Percentiles rank a stretch among this genome's conserved stretches.
Conservation (phyloP, 2,329 filamentous ascomycete species). For the Xylaria sp. region DNA sequence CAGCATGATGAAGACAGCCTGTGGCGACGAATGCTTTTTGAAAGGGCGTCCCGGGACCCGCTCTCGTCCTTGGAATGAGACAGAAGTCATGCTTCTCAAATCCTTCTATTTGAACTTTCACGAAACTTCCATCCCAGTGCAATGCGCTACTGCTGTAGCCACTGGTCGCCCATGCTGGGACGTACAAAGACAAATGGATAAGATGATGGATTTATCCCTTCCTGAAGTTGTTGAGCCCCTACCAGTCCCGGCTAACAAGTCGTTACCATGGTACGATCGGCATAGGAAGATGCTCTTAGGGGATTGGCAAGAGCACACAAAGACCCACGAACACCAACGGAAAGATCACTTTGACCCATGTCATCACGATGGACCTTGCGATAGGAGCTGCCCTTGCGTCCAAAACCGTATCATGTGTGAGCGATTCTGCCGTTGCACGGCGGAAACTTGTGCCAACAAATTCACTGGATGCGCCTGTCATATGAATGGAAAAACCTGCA, state of each 20-base stretch:
- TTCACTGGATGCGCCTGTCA: constrained; percentile 75
- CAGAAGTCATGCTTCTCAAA: constrained; percentile 60
- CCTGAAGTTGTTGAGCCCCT: constrained; percentile 45
- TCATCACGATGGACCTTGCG: constrained; percentile 74
- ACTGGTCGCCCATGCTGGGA: constrained; percentile 64
- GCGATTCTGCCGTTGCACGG: constrained; percentile 73
- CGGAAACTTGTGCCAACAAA: constrained; percentile 67
- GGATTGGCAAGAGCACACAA: constrained; percentile 66
- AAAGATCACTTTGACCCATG: constrained; percentile 72
- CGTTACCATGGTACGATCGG: constrained; percentile 66
- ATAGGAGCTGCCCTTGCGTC: constrained; percentile 70
- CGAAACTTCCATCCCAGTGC: constrained; percentile 55
- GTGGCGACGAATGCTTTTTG: constrained; percentile 56
- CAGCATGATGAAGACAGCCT: constrained; percentile 50
- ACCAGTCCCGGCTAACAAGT: constrained; percentile 53
- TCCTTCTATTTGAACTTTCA: constrained; percentile 58
- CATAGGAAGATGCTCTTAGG: constrained; percentile 63
- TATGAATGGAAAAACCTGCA: constrained; percentile 66
- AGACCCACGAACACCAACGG: constrained; percentile 64
- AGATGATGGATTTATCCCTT: constrained; percentile 52
- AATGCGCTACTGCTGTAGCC: constrained; percentile 62
- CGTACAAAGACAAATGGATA: constrained; percentile 57
- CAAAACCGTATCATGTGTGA: constrained; percentile 73
- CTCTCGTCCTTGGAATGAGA: constrained; percentile 58
- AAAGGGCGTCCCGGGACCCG: constrained; percentile 48